Evolutionary conservation across 352 stramenopile genomes (phyloP).

Genomic region (Pythium periplocum): DNA sequence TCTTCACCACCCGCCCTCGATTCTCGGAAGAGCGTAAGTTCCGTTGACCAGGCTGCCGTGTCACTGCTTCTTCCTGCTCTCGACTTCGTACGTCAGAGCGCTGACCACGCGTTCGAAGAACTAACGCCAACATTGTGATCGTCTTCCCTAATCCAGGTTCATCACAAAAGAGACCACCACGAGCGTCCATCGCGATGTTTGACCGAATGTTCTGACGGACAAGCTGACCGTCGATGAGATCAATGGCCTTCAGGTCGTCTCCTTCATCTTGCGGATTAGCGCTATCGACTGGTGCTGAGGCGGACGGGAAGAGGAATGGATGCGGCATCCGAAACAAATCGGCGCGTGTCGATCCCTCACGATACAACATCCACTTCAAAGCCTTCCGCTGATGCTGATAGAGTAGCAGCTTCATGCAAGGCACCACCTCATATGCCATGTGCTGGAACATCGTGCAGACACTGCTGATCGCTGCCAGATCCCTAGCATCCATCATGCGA

Average conservation of each 20-base stretch:
- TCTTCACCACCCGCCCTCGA: slow-evolving; percentile 37
- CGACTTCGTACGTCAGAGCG: slow-evolving; percentile 3
- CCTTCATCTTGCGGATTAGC: slow-evolving; percentile 6
- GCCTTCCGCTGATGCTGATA: slow-evolving; percentile 71
- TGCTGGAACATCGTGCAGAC: slow-evolving; percentile 78
- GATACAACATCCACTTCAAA: slow-evolving; percentile 77
- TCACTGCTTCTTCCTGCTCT: no score
- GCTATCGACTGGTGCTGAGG: neutral
- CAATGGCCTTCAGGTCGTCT: slow-evolving; percentile 25
- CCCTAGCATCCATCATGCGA: slow-evolving; percentile 49
- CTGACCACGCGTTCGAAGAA: slow-evolving; percentile 73
- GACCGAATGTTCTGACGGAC: slow-evolving; percentile 18
- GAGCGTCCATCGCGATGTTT: slow-evolving; percentile 28
- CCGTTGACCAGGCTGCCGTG: no score
- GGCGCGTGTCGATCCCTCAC: slow-evolving; percentile 33
- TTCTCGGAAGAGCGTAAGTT: slow-evolving; percentile 34
- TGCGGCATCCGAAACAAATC: slow-evolving; percentile 20
- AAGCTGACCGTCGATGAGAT: slow-evolving; percentile 46
- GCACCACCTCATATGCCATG: slow-evolving; percentile 79
- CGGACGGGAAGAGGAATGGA: slow-evolving; percentile 41
- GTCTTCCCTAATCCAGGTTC: slow-evolving; percentile 83
- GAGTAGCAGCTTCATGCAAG: slow-evolving; percentile 61
- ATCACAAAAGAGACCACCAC: slow-evolving; percentile 78
- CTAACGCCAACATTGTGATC: slow-evolving; percentile 79
- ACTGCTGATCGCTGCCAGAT: slow-evolving; percentile 48